Evolutionary conservation across 148 eudicot species (phyloP).

Genomic region (Rhododendron ferrugineum): DNA sequence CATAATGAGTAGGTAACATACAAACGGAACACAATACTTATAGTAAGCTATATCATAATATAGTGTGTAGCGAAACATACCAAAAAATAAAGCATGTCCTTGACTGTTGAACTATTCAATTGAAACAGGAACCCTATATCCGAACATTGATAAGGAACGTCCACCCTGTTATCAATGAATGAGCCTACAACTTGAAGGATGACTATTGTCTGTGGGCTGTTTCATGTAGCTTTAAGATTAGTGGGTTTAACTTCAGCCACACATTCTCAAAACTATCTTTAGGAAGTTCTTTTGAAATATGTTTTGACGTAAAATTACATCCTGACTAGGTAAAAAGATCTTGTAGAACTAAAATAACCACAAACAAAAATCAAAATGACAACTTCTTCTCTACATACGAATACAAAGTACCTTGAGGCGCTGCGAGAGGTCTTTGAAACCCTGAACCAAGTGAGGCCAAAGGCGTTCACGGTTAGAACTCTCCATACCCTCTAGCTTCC

Average conservation of each 20-base stretch:
- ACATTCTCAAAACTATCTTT: background rate
- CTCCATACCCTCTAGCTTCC: conserved; percentile 98
- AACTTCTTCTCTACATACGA: background rate
- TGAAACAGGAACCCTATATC: background rate
- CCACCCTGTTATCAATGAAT: background rate
- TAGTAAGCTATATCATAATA: background rate
- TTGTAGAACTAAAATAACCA: background rate
- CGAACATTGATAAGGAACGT: background rate
- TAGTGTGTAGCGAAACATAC: background rate
- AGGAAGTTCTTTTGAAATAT: background rate
- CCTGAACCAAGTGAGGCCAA: conserved; percentile 94
- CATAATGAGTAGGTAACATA: background rate
- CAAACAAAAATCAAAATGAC: background rate
- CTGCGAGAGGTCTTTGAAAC: conserved; percentile 93
- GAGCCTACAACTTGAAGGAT: background rate
- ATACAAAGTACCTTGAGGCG: conserved; percentile 64
- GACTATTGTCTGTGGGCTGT: background rate
- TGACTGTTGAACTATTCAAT: background rate
- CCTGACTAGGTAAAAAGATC: background rate
- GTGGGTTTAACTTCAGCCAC: background rate
- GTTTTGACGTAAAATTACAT: background rate
- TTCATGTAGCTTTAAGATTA: background rate
- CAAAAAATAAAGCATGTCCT: background rate
- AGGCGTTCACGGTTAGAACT: conserved; percentile 82
- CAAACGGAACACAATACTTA: background rate